Percentiles rank a stretch among this genome's conserved stretches.
Conservation (phyloP, 2,329 filamentous ascomycete genomes). For the Pseudogymnoascus verrucosus region DNA sequence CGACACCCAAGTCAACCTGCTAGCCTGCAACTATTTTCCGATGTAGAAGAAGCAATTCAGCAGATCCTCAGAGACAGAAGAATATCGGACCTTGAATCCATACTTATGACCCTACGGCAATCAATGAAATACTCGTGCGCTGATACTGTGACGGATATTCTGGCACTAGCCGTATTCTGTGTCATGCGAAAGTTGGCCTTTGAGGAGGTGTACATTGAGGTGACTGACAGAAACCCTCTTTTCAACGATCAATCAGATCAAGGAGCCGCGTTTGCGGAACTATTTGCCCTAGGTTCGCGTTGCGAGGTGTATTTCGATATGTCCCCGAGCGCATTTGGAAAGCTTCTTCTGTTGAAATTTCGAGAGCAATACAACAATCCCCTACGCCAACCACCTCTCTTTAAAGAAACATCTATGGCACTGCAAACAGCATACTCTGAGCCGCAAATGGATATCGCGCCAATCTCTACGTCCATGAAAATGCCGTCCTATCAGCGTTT, state of each 20-base stretch:
- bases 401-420: constrained; percentile 41
- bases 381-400: constrained; percentile 40
- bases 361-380: constrained; percentile 36
- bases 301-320: constrained; percentile 57
- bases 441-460: constrained; percentile 43
- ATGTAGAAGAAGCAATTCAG: constrained; percentile 24
- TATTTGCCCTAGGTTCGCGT: constrained; percentile 54
- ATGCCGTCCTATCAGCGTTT: constrained; percentile 30
- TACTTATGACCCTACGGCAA: constrained; percentile 13
- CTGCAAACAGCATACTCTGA: constrained; percentile 42
- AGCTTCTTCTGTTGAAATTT: constrained; percentile 25
- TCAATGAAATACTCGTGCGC: constrained; percentile 20
- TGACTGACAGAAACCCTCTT: constrained; percentile 52
- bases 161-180: constrained; percentile 50
- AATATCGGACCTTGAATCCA: constrained; percentile 13
- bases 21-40: constrained; percentile 33
- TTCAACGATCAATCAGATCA: constrained; percentile 55
- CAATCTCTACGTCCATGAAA: constrained; percentile 34
- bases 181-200: constrained; percentile 47
- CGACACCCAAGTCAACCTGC: constrained; percentile 25
- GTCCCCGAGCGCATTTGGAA: constrained; percentile 39
- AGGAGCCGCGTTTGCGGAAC: constrained; percentile 54
- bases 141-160: constrained; percentile 44
- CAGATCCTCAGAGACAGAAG: constrained; percentile 13
- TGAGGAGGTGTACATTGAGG: constrained; percentile 55